These are phyloP conservation scores for Trichosporon ovoides DNA, from an alignment of 1,284 basidiomycete genomes.

Conservation along the genomic window DNA sequence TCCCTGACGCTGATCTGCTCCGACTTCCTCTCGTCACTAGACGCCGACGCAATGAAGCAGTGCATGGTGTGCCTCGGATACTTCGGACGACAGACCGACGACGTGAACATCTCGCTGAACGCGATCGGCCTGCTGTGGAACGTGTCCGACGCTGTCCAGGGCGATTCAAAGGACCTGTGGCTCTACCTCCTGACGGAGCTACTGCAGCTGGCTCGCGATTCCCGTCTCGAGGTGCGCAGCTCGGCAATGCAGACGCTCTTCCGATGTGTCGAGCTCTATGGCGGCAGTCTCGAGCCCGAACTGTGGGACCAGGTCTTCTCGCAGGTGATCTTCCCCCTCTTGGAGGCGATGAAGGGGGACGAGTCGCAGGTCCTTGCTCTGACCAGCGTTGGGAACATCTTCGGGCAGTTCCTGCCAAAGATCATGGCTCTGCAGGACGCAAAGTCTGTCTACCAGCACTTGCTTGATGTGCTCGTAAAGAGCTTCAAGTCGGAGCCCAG, in stretches of 20 bases:
- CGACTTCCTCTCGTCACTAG: conserved; percentile 78
- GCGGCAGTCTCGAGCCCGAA: conserved; percentile 65
- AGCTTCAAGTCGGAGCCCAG: conserved; percentile 65
- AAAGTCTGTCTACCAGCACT: conserved; percentile 62
- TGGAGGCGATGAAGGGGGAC: conserved; percentile 69
- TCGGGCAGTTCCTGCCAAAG: conserved; percentile 67
- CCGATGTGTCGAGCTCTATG: conserved; percentile 87
- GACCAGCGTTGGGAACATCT: conserved; percentile 74
- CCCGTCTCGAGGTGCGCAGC: conserved; percentile 78
- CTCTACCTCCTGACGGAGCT: conserved; percentile 82
- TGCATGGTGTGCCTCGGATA: conserved; percentile 85
- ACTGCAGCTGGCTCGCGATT: conserved; percentile 72
- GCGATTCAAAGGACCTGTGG: conserved; percentile 79
- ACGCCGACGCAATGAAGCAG: conserved; percentile 69
- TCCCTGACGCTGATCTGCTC: conserved; percentile 85
- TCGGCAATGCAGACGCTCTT: conserved; percentile 94
- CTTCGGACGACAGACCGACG: conserved; percentile 78
- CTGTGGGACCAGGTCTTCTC: conserved; percentile 86
- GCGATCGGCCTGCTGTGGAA: conserved; percentile 87
- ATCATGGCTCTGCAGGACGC: conserved; percentile 69
- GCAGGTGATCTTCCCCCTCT: conserved; percentile 81
- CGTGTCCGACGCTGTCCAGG: conserved; percentile 83
- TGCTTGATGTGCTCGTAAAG: conserved; percentile 64
- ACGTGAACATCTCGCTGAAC: conserved; percentile 92
- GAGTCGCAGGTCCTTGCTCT: conserved; percentile 83